Conservation (phyloP, 2,329 filamentous ascomycete species). For the Didymella lethalis region DNA sequence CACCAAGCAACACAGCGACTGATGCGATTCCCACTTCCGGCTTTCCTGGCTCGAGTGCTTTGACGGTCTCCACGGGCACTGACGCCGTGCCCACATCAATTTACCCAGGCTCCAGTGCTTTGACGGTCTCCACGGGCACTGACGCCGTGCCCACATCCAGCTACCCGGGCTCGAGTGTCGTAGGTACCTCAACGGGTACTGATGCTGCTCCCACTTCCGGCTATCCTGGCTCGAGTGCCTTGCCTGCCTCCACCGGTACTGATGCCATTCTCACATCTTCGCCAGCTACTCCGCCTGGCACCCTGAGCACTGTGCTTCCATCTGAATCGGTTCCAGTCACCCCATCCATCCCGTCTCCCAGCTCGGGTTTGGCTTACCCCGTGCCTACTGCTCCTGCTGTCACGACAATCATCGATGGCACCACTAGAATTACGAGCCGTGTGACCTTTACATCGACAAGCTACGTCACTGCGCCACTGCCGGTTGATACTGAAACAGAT, state of each 20-base stretch:
- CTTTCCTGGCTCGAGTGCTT: neutral
- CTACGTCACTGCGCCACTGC: constrained; percentile 26
- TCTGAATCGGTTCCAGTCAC: constrained; percentile 2
- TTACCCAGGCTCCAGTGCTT: neutral
- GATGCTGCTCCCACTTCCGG: constrained; percentile 12
- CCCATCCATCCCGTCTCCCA: constrained; percentile 15
- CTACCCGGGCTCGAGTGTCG: neutral
- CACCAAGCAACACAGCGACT: constrained; percentile 17
- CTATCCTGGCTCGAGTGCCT: neutral
- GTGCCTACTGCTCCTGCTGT: constrained; percentile 18
- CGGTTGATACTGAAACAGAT: constrained; percentile 28
- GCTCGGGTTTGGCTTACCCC: constrained; percentile 22
- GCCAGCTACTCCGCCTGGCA: neutral
- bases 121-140: constrained; percentile 1
- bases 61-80: constrained; percentile 9
- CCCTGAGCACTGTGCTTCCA: neutral
- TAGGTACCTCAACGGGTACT: neutral
- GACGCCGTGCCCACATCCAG: neutral
- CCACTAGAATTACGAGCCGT: constrained; percentile 38
- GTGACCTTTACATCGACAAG: constrained; percentile 35
- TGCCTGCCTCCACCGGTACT: constrained; percentile 4
- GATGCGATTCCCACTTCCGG: constrained; percentile 16
- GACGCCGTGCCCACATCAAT: constrained; percentile 11
- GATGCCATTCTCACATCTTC: constrained; percentile 15
- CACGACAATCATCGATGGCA: constrained; percentile 28